A percentile compares a stretch with the other conserved stretches of the same genome.
Evolutionary conservation across 148 eudicot species (phyloP).

Genomic region (Nepenthes gracilis): DNA sequence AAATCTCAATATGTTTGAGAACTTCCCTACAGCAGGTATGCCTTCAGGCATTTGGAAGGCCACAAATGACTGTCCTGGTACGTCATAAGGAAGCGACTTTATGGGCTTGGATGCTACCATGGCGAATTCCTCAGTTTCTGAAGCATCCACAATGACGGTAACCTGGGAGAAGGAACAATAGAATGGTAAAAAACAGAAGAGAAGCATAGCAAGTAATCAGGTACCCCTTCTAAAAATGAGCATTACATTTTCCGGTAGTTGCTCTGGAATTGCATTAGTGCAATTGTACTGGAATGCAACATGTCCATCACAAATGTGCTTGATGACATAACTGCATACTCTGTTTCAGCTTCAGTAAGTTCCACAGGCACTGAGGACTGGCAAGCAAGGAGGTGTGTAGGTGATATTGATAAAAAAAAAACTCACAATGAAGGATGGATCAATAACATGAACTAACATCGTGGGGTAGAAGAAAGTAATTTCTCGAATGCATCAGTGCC

Average conservation of each 20-base stretch:
- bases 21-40: slow-evolving; percentile 77
- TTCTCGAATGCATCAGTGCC: slow-evolving; percentile 77
- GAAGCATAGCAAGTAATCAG: not conserved
- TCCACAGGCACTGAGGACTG: slow-evolving; percentile 94
- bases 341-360: slow-evolving; percentile 97
- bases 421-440: not conserved
- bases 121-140: slow-evolving; percentile 90
- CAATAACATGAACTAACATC: slow-evolving; percentile 23
- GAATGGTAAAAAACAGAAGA: not conserved
- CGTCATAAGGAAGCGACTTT: slow-evolving; percentile 80
- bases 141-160: slow-evolving; percentile 79
- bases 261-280: slow-evolving; percentile 96
- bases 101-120: slow-evolving; percentile 62
- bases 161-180: slow-evolving; percentile 35
- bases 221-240: not conserved
- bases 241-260: slow-evolving; percentile 79
- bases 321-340: slow-evolving; percentile 86
- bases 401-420: not conserved
- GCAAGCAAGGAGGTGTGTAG: slow-evolving; percentile 6
- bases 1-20: slow-evolving; percentile 66
- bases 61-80: slow-evolving; percentile 87
- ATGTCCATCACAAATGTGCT: slow-evolving; percentile 78
- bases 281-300: slow-evolving; percentile 94
- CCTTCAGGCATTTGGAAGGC: slow-evolving; percentile 92
- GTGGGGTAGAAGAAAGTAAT: slow-evolving; percentile 68